Percentiles rank a stretch among this genome's conserved stretches.
Conservation (phyloP, 208 protist species). For the Porcisia deanei region DNA sequence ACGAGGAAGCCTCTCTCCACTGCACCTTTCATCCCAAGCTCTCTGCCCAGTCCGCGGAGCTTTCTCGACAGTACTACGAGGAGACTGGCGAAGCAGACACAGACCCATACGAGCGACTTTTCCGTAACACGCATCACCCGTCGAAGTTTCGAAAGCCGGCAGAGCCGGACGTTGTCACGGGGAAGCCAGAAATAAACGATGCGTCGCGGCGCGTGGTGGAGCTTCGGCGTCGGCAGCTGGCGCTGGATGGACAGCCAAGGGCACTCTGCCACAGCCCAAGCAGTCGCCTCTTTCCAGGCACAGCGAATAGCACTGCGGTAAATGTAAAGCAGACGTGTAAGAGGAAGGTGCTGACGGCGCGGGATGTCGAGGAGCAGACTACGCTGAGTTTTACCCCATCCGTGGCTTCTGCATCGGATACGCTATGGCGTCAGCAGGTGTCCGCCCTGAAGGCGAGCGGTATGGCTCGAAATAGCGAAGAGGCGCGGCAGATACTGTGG, state of each 20-base stretch:
- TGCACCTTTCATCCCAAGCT: conserved; percentile 66
- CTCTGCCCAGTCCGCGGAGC: conserved; percentile 37
- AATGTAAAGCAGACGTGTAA: not conserved
- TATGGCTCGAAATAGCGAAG: conserved; percentile 31
- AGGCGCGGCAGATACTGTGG: conserved; percentile 69
- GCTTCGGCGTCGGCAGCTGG: conserved; percentile 32
- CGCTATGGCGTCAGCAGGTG: conserved; percentile 56
- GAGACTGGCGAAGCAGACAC: conserved; percentile 24
- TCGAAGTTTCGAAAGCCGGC: conserved; percentile 31
- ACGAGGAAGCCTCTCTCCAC: conserved; percentile 33
- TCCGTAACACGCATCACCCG: conserved; percentile 35
- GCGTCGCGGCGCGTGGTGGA: conserved; percentile 53
- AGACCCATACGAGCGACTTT: conserved; percentile 51
- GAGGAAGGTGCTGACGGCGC: conserved; percentile 41
- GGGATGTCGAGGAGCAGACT: conserved; percentile 32
- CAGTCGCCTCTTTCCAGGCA: conserved; percentile 26
- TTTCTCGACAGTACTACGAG: conserved; percentile 49
- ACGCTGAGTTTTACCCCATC: conserved; percentile 55
- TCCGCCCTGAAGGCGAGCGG: conserved; percentile 46
- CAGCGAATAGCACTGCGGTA: not conserved
- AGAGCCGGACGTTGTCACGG: not conserved
- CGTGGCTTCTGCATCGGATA: conserved; percentile 43
- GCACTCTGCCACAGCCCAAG: conserved; percentile 23
- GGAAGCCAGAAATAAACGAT: conserved; percentile 41
- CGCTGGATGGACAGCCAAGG: conserved; percentile 11